Conservation (phyloP, 1,284 basidiomycete genomes). For the Fomes fomentarius region DNA sequence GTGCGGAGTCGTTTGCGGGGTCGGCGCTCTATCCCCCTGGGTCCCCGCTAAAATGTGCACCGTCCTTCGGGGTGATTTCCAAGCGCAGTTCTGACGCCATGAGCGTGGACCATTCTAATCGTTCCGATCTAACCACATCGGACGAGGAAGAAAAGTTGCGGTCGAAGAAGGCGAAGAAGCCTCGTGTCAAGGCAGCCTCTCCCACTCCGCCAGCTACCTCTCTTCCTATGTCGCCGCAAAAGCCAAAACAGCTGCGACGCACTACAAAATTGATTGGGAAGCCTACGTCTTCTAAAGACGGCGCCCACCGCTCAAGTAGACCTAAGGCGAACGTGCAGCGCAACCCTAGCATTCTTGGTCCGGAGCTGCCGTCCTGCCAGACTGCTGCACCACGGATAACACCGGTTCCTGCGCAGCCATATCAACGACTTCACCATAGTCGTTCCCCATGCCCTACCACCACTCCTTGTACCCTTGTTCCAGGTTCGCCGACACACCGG, state of each 20-base stretch:
- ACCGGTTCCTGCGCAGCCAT: background rate
- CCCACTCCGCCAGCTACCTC: constrained; percentile 32
- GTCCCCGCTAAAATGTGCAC: constrained; percentile 43
- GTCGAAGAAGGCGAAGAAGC: constrained; percentile 62
- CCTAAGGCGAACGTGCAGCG: constrained; percentile 49
- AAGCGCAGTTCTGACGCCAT: constrained; percentile 37
- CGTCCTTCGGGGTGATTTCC: constrained; percentile 39
- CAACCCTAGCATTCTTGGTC: constrained; percentile 64
- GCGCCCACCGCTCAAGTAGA: constrained; percentile 27
- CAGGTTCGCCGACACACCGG: constrained; percentile 1
- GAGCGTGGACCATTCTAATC: constrained; percentile 36
- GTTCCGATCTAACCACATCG: constrained; percentile 54
- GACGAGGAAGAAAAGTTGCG: constrained; percentile 78
- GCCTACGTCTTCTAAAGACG: constrained; percentile 21
- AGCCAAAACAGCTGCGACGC: constrained; percentile 20
- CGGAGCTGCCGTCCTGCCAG: constrained; percentile 35
- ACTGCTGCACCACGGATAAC: background rate
- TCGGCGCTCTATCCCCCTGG: constrained; percentile 29
- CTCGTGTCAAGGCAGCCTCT: constrained; percentile 47
- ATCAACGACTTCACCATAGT: background rate
- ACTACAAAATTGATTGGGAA: constrained; percentile 22
- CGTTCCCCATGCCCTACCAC: background rate
- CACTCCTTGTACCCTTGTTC: background rate
- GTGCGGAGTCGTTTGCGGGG: constrained; percentile 36
- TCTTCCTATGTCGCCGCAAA: constrained; percentile 16